Evolutionary conservation across 2,329 filamentous ascomycete genomes (phyloP).

Genomic region (Coleophoma eucalyptorum): DNA sequence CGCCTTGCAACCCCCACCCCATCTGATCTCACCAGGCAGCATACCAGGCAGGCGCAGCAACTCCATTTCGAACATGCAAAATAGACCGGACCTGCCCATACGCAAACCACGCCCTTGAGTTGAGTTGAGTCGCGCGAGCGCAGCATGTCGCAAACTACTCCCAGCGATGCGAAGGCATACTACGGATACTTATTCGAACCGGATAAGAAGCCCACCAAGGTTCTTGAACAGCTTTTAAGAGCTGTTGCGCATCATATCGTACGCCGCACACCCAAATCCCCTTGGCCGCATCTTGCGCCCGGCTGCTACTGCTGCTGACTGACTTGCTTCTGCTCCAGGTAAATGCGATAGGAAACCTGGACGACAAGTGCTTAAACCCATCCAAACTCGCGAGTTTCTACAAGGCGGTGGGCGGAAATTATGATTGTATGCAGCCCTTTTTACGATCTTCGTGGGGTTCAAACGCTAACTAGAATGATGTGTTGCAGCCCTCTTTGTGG

Average conservation of each 20-base stretch:
- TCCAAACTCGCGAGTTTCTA: conserved; percentile 75
- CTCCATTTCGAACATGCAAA: conserved; percentile 8
- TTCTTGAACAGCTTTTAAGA: conserved; percentile 64
- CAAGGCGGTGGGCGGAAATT: conserved; percentile 69
- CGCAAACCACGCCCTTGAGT: conserved; percentile 3
- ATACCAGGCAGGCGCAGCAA: not conserved
- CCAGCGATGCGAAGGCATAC: conserved; percentile 21
- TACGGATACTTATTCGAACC: conserved; percentile 68
- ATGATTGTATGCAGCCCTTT: conserved; percentile 49
- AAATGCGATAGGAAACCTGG: conserved; percentile 53
- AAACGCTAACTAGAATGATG: not conserved
- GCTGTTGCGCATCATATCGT: conserved; percentile 70
- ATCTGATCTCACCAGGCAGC: not conserved
- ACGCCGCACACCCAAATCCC: conserved; percentile 30
- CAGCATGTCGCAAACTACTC: conserved; percentile 12
- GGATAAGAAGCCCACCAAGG: conserved; percentile 63
- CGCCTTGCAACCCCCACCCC: not conserved
- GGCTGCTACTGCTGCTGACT: too few species aligned
- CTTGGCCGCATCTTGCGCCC: not conserved
- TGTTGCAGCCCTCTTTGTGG: conserved; percentile 65
- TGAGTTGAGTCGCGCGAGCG: too few species aligned
- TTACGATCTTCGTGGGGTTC: not conserved
- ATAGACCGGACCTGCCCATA: conserved; percentile 2
- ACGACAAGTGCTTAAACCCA: conserved; percentile 52
- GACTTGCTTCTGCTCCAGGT: conserved; percentile 35